phyloP scores from a whole-genome alignment of 768 basidiomycete genomes.

The Chiua virens region DNA sequence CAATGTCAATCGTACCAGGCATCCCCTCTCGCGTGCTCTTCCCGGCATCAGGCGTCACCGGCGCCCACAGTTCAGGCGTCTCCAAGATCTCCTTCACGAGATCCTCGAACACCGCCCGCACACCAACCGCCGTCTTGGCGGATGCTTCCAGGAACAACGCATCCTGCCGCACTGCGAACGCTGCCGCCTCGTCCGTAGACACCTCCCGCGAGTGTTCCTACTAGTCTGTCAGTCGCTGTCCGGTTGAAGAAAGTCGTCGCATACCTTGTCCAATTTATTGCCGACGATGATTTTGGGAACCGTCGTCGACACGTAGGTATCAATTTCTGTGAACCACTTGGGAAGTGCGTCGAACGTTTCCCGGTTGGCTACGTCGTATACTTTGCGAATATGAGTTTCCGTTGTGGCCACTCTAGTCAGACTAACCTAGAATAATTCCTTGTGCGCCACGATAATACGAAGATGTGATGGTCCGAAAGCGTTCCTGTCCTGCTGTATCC shows the following conservation, averaged over 20 bases:
- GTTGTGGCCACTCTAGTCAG: background rate
- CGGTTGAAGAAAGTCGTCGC: background rate
- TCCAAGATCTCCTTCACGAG: constrained; percentile 83
- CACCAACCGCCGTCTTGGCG: constrained; percentile 87
- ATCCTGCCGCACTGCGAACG: constrained; percentile 79
- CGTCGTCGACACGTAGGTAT: constrained; percentile 83
- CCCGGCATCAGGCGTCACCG: constrained; percentile 24
- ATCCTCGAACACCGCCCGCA: constrained; percentile 72
- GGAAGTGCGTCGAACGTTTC: constrained; percentile 95
- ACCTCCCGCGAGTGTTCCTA: constrained; percentile 93
- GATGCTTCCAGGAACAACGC: constrained; percentile 90
- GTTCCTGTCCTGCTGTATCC: constrained; percentile 97
- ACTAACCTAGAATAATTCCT: constrained; percentile 71
- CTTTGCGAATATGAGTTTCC: constrained; percentile 38
- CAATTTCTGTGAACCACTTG: constrained; percentile 89
- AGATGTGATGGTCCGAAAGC: constrained; percentile 92
- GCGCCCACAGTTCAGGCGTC: constrained; percentile 78
- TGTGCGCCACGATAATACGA: constrained; percentile 93
- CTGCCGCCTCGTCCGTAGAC: constrained; percentile 68
- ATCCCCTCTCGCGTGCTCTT: constrained; percentile 27
- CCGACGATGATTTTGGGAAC: constrained; percentile 96
- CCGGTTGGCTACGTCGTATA: constrained; percentile 93
- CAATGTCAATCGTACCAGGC: constrained; percentile 45
- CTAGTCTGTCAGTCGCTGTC: background rate
- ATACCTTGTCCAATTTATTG: constrained; percentile 90